phyloP scores from a whole-genome alignment of 1,139 yeast species.

The Kodamaea plutei region DNA sequence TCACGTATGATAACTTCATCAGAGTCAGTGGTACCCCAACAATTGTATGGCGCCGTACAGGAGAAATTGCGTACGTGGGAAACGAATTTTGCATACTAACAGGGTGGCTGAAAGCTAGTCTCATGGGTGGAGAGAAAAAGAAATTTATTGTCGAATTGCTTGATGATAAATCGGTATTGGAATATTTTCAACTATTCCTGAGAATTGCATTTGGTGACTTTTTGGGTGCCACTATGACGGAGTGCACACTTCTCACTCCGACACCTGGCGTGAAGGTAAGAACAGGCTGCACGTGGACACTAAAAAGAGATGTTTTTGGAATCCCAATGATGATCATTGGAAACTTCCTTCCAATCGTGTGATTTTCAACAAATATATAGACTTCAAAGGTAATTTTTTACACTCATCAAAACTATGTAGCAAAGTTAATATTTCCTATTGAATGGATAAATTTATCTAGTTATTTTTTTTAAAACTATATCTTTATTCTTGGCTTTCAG shows the following conservation, averaged over 20 bases:
- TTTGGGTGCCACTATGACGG: conserved; percentile 85
- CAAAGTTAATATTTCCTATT: too few relatives aligned
- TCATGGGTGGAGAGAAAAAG: conserved; percentile 49
- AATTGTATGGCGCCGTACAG: conserved; percentile 91
- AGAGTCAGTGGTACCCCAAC: conserved; percentile 90
- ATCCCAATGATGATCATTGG: conserved; percentile 91
- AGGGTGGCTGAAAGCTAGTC: conserved; percentile 77
- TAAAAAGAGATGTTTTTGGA: conserved; percentile 62
- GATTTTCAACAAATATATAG: too few relatives aligned
- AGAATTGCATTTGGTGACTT: conserved; percentile 90
- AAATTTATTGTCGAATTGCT: conserved; percentile 84
- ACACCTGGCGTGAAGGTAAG: conserved; percentile 46
- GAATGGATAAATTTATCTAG: too few relatives aligned
- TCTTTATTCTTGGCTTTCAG: too few relatives aligned
- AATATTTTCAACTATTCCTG: conserved; percentile 81
- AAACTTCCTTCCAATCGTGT: conserved; percentile 78
- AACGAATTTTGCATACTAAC: conserved; percentile 86
- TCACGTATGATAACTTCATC: conserved; percentile 85
- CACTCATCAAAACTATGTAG: too few relatives aligned
- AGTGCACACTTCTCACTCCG: conserved; percentile 70
- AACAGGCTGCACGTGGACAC: conserved; percentile 86
- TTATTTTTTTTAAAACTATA: too few relatives aligned
- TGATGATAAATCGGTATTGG: conserved; percentile 83
- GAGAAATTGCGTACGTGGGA: conserved; percentile 92
- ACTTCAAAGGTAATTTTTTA: too few relatives aligned